Base-by-base conservation (phyloP, 805 yeast species). In the Aciculoconidium aculeatum region DNA sequence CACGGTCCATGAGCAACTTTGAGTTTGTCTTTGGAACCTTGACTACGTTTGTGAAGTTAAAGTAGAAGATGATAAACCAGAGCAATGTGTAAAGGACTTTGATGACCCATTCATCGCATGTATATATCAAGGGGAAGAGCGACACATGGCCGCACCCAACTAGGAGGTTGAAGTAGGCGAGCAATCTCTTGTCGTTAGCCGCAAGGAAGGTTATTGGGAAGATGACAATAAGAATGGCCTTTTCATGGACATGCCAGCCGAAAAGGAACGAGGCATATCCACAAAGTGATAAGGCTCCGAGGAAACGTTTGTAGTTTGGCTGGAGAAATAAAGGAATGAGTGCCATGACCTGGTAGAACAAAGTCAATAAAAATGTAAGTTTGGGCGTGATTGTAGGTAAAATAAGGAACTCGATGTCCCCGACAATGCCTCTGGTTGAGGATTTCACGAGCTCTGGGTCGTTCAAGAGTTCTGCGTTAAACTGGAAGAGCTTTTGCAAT, bases 161-260 rank as follows among this genome's bases (percentile, higher is more conserved):
- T 24, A 87, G 62, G 1, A 84, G 65, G 47, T 78, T 72, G 53
- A 80, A 92, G 1, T 90, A 72, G 5, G 76, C 70, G 23, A 88
- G 55, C 18, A 88, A 58, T 31, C 94, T 68, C 35, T 80, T 69
- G 47, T 86, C 95, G 21, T 72, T 65, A 9, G 77, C 66, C 3
- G 79, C 81, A 15, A 88, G 55, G 50, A 92, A 79, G 5, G 92
- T 70, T 53, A 85, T 77, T 1, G 99, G 99, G 41, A 92, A 72
- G 6, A 92, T 81, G 3, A 90, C 80, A 12, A 88, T 54, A 67
- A 92, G 69, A n/a, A 92, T 75, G 0, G 97, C 97, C 67, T 92
- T 92, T 56, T 92, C 98, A 59, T 92, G 98, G 14, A 92, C 98
- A 49, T 92, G 97, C 96, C 97, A 92, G 4, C 99, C 98, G 57